Evolutionary conservation across 306 rosid species (phyloP), one percentile per base, ranked within the genome.

Genomic region (Vigna radiata): DNA sequence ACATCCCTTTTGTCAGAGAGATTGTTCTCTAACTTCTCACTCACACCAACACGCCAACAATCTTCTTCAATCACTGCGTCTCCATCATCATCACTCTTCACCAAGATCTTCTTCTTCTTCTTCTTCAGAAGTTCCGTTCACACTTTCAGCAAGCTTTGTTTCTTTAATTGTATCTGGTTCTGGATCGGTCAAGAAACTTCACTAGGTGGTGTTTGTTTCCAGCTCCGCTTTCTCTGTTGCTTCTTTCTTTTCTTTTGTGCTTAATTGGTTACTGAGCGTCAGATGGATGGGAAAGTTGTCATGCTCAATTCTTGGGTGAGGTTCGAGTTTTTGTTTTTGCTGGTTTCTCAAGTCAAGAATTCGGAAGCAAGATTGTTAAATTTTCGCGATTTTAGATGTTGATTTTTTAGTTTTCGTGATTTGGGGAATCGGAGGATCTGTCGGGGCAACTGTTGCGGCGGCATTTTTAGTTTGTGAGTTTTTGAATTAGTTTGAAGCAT

Each of bases 61-160:
- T 5, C 14, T 41, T 61, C 46, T 46, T 31, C 36, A 31, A 4
- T 31, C 39, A 36, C 39, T 36, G 7, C 39, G 7, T 36, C 39
- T 33, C 7, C 37, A 4, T 33, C 37, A 4, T 33, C 37, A 4
- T 33, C 37, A 4, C 7, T 50, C 62, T 83, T 79, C 81, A 7
- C 14, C 55, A 77, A 85, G 83, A 72, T n/a, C n/a, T n/a, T n/a
- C n/a, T n/a, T n/a, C n/a, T n/a, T 83, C 88, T 68, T 86, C 58
- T 43, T 43, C 14, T 43, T 10, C 47, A 2, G 2, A 9, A 43
- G 4, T 43, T 43, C 4, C 4, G 60, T 47, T 36, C 72, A 63
- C 55, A 9, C 13, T 6, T 29, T 77, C 72, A 46, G 82, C 81
- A 67, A 43, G 31, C 31, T 27, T 27, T 0, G 31, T 27, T 27